Conservation (phyloP, 331 rosid genomes). For the Phaseolus coccineus region DNA sequence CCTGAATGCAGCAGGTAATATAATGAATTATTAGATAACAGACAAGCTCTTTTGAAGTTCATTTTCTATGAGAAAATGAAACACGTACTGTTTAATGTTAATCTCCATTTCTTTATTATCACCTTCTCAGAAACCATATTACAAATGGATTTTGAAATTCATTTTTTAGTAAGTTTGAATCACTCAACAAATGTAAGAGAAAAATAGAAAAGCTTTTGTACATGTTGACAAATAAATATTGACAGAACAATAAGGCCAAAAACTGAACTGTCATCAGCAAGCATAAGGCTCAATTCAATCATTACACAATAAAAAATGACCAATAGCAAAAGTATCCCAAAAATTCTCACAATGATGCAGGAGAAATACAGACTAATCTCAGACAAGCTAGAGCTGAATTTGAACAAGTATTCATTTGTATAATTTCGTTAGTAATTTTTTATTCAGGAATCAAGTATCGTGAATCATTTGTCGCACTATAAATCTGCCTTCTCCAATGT, state of each 20-base stretch:
- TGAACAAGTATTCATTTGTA: neutral
- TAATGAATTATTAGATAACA: conserved; percentile 39
- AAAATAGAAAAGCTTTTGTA: neutral
- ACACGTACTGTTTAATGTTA: neutral
- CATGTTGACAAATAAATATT: neutral
- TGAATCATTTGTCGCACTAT: conserved; percentile 9
- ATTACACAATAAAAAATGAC: conserved; percentile 2
- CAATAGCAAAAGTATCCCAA: neutral
- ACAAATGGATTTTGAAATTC: conserved; percentile 5
- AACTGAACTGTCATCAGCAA: neutral
- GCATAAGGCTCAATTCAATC: neutral
- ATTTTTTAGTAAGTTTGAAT: neutral
- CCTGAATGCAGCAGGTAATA: conserved; percentile 46
- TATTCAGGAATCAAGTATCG: neutral
- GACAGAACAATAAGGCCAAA: neutral
- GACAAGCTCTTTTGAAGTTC: conserved; percentile 17
- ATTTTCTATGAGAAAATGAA: conserved; percentile 4
- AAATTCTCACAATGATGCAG: conserved; percentile 5
- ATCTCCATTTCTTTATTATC: neutral
- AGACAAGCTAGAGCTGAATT: conserved; percentile 21
- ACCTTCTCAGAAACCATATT: neutral
- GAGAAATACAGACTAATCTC: neutral
- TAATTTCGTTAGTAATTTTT: neutral
- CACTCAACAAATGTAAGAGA: conserved; percentile 6
- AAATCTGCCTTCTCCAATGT: conserved; percentile 42